Evolutionary conservation across 208 protist species (phyloP), one percentile per base, ranked within the genome.

Genomic region (Crithidia expoeki): DNA sequence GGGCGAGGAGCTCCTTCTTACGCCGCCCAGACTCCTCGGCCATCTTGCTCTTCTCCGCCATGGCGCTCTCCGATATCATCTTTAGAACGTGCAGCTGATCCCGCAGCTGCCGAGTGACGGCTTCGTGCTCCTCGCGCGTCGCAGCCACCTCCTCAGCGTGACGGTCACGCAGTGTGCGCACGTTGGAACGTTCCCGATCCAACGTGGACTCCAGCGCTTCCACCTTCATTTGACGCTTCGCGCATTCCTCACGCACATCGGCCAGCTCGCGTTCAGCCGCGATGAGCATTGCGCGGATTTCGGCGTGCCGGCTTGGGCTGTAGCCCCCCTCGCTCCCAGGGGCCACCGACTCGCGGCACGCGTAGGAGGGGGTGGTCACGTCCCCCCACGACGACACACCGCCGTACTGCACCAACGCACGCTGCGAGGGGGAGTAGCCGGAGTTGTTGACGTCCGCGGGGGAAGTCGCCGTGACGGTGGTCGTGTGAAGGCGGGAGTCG

Each of bases 81-180:
- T 89, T 92, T 32, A 96, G 76, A 21, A 93, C 85, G 27, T 76
- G 73, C 42, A 96, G 72, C 76, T 96, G 91, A 17, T 96, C 91
- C 6, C 81, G 69, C 42, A 96, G 79, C 74, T 89, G 86, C 70
- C 74, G 69, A n/a, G 68, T 83, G 47, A 94, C 85, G 19, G 80
- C 55, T 36, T 84, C 87, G 59, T 93, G 84, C 70, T 94, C 88
- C 9, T 79, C 72, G 27, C 85, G 76, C 17, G 84, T 38, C 36
- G 71, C 75, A 25, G 81, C 79, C 19, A 80, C 42, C 44, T 89
- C 80, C 4, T 81, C 68, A 21, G 76, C 74, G 59, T 85, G 74
- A 36, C 75, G 76, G 23, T 68, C 66, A 28, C 87, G 86, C 65
- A 84, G 59, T 33, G 56, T 7, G 27, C 83, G 80, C 34, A 68